phyloP scores from a whole-genome alignment of 148 eudicot species.

The Suaeda aralocaspica region DNA sequence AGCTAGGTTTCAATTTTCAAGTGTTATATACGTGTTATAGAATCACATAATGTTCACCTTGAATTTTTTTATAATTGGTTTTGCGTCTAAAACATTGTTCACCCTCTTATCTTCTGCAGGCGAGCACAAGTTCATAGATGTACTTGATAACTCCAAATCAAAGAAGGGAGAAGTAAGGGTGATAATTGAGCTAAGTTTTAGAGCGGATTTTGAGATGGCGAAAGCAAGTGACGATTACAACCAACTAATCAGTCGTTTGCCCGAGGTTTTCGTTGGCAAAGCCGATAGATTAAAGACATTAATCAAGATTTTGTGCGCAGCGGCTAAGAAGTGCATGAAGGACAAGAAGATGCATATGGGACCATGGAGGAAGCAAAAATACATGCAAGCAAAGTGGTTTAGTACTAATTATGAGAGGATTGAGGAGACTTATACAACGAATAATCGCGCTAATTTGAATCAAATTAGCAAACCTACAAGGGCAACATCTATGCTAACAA shows the following conservation, averaged over 20 bases:
- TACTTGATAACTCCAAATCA: slow-evolving; percentile 49
- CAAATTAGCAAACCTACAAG: slow-evolving; percentile 27
- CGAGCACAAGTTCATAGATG: slow-evolving; percentile 76
- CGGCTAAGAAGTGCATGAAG: slow-evolving; percentile 87
- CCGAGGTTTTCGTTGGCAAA: slow-evolving; percentile 78
- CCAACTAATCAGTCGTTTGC: slow-evolving; percentile 46
- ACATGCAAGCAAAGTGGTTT: slow-evolving; percentile 90
- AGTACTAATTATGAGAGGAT: slow-evolving; percentile 41
- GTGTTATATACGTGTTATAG: too few species aligned
- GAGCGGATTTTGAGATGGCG: slow-evolving; percentile 78
- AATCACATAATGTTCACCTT: too few species aligned
- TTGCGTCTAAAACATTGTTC: too few species aligned
- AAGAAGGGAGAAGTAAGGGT: slow-evolving; percentile 57
- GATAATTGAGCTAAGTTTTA: slow-evolving; percentile 68
- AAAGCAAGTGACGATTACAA: slow-evolving; percentile 87
- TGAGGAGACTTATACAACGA: not conserved
- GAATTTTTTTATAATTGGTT: too few species aligned
- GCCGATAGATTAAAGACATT: slow-evolving; percentile 53
- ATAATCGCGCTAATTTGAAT: slow-evolving; percentile 6
- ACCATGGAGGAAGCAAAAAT: slow-evolving; percentile 86
- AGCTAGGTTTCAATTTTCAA: too few species aligned
- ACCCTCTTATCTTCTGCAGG: slow-evolving; percentile 31
- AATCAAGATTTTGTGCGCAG: slow-evolving; percentile 57
- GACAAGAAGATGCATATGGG: slow-evolving; percentile 91
- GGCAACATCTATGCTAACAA: slow-evolving; percentile 57